Percentiles rank a stretch among this genome's conserved stretches.
These are phyloP conservation scores for Atkinsonella texensis DNA, from an alignment of 2,329 filamentous ascomycete genomes.

Conservation along the genomic window DNA sequence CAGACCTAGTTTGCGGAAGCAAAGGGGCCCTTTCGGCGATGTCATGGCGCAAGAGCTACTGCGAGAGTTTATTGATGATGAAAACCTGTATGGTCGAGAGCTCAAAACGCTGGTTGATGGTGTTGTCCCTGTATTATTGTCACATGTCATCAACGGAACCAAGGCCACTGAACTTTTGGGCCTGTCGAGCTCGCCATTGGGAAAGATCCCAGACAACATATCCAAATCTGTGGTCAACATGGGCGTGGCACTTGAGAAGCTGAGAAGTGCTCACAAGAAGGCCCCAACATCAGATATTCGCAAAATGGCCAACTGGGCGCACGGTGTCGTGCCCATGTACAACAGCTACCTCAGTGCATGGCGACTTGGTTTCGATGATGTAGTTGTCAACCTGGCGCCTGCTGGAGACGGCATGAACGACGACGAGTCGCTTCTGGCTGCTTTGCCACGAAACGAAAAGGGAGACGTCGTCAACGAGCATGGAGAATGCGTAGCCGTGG, in stretches of 20 bases:
- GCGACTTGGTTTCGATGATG: slow-evolving; percentile 87
- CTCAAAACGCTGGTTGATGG: slow-evolving; percentile 88
- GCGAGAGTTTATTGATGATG: slow-evolving; percentile 69
- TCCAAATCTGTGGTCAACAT: slow-evolving; percentile 88
- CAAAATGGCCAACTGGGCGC: slow-evolving; percentile 68
- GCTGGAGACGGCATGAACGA: slow-evolving; percentile 41
- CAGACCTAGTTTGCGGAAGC: slow-evolving; percentile 65
- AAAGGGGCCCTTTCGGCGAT: slow-evolving; percentile 51
- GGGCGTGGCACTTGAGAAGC: slow-evolving; percentile 77
- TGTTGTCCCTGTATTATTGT: slow-evolving; percentile 84
- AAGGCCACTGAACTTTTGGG: slow-evolving; percentile 57
- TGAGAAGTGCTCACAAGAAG: slow-evolving; percentile 68
- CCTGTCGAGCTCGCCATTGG: slow-evolving; percentile 29
- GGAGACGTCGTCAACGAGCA: slow-evolving; percentile 59
- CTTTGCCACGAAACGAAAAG: slow-evolving; percentile 47
- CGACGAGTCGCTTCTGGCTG: slow-evolving; percentile 46
- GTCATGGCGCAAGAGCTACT: slow-evolving; percentile 67
- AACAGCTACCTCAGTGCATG: slow-evolving; percentile 76
- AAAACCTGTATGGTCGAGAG: slow-evolving; percentile 79
- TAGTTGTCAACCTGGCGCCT: slow-evolving; percentile 85
- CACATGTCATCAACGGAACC: slow-evolving; percentile 64
- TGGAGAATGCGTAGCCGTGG: slow-evolving; percentile 87
- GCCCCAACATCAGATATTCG: slow-evolving; percentile 64
- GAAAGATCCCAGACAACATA: slow-evolving; percentile 45
- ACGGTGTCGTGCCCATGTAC: slow-evolving; percentile 67